These are phyloP conservation scores for Pseudopithomyces chartarum DNA, from an alignment of 2,329 filamentous ascomycete species.

Conservation along the genomic window DNA sequence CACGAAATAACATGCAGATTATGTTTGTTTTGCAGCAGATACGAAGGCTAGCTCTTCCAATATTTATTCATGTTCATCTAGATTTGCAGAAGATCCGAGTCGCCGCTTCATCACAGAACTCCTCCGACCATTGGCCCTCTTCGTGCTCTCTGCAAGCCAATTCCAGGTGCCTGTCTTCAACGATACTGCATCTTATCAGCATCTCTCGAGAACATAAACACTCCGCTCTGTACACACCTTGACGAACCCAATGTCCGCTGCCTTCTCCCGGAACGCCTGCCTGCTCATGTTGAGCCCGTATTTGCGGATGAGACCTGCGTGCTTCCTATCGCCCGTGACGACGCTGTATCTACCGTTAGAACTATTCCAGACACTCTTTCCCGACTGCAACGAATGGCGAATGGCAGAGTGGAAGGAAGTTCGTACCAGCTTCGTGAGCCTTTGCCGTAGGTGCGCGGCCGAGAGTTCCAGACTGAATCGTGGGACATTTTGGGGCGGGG, in stretches of 20 bases:
- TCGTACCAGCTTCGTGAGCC: constrained; percentile 84
- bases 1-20: too few relatives aligned
- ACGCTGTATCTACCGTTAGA: constrained; percentile 16
- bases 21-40: too few relatives aligned
- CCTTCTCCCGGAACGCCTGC: constrained; percentile 71
- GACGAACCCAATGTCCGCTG: constrained; percentile 67
- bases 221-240: constrained; percentile 55
- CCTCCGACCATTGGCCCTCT: too few relatives aligned
- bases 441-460: constrained; percentile 91
- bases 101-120: too few relatives aligned
- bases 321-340: constrained; percentile 35
- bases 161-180: not conserved
- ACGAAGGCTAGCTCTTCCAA: too few relatives aligned
- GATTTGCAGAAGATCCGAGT: too few relatives aligned
- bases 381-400: not conserved
- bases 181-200: constrained; percentile 1
- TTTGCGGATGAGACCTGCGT: constrained; percentile 97
- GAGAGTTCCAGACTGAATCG: constrained; percentile 4
- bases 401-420: constrained; percentile 44
- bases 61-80: too few relatives aligned
- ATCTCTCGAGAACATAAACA: not conserved
- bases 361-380: not conserved
- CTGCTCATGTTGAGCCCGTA: constrained; percentile 86
- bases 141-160: not conserved
- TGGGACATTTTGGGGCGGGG: not conserved